These are phyloP conservation scores for Plectranthus barbatus DNA, from an alignment of 257 asterid species.

Conservation along the genomic window DNA sequence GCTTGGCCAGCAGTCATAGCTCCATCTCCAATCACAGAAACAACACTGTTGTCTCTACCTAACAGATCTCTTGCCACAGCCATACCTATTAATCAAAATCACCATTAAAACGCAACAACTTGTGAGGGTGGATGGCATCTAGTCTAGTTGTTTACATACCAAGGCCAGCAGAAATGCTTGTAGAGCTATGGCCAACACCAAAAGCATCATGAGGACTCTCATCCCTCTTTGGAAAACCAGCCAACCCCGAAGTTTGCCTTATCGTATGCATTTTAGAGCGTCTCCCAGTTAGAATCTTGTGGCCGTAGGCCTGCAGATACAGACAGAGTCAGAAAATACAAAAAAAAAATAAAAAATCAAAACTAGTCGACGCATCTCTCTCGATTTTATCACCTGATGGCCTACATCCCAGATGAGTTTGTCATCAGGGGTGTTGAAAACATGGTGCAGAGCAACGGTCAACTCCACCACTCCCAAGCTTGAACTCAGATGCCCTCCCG, in stretches of 20 bases:
- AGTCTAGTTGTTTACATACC: neutral
- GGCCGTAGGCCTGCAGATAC: neutral
- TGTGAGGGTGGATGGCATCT: too few species aligned
- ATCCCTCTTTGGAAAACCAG: conserved; percentile 9
- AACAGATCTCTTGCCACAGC: conserved; percentile 4
- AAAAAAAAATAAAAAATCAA: too few species aligned
- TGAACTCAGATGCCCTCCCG: conserved; percentile 6
- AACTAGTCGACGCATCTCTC: neutral
- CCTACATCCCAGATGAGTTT: conserved; percentile 10
- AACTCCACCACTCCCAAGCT: conserved; percentile 10
- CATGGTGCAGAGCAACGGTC: conserved; percentile 5
- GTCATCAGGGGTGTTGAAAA: conserved; percentile 7
- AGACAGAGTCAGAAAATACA: neutral
- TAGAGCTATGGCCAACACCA: conserved; percentile 11
- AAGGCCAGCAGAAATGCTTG: conserved; percentile 8
- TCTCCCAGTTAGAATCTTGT: conserved; percentile 6
- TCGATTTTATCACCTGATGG: neutral
- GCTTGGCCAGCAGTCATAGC: conserved; percentile 7
- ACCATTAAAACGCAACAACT: too few species aligned
- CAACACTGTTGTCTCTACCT: conserved; percentile 2
- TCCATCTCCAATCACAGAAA: conserved; percentile 5
- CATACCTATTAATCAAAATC: neutral
- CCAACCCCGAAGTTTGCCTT: neutral
- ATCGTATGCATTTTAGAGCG: conserved; percentile 7
- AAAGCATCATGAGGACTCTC: conserved; percentile 9